These are phyloP conservation scores for Williopsis jadinii DNA, from an alignment of 1,139 yeast species.

Conservation along the genomic window DNA sequence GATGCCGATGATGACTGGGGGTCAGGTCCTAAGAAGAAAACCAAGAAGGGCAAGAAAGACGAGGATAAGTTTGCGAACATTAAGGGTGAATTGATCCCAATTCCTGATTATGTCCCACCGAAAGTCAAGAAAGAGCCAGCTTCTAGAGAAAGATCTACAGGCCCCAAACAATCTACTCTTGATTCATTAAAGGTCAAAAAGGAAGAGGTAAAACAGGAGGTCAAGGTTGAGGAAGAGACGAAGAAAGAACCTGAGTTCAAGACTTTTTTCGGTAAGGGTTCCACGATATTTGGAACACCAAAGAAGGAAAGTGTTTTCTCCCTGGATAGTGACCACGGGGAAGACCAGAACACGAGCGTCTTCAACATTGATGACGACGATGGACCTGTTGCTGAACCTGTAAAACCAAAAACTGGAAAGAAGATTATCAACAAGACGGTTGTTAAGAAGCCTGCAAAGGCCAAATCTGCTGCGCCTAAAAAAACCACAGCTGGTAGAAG, in stretches of 20 bases:
- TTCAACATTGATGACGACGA: constrained; percentile 2
- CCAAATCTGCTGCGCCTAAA: neutral
- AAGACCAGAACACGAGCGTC: constrained; percentile 2
- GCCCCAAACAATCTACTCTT: constrained; percentile 4
- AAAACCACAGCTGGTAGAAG: constrained; percentile 3
- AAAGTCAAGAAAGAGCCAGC: constrained; percentile 20
- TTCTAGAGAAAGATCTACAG: constrained; percentile 8
- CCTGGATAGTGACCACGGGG: constrained; percentile 18
- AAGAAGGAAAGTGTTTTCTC: constrained; percentile 10
- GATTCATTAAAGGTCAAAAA: constrained; percentile 4
- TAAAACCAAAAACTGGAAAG: constrained; percentile 6
- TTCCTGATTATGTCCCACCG: constrained; percentile 20
- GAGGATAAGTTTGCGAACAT: constrained; percentile 14
- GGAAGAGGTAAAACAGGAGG: neutral
- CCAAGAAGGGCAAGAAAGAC: constrained; percentile 22
- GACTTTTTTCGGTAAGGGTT: constrained; percentile 20
- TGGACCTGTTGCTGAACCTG: constrained; percentile 8
- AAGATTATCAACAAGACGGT: constrained; percentile 14
- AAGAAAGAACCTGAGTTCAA: constrained; percentile 18
- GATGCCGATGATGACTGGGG: constrained; percentile 24
- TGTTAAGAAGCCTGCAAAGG: constrained; percentile 1
- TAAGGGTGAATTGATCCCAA: constrained; percentile 18
- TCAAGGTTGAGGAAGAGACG: constrained; percentile 2
- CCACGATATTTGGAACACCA: constrained; percentile 24
- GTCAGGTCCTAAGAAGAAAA: constrained; percentile 8